phyloP scores from a whole-genome alignment of 345 rosid genomes.

The Euclidium syriacum region DNA sequence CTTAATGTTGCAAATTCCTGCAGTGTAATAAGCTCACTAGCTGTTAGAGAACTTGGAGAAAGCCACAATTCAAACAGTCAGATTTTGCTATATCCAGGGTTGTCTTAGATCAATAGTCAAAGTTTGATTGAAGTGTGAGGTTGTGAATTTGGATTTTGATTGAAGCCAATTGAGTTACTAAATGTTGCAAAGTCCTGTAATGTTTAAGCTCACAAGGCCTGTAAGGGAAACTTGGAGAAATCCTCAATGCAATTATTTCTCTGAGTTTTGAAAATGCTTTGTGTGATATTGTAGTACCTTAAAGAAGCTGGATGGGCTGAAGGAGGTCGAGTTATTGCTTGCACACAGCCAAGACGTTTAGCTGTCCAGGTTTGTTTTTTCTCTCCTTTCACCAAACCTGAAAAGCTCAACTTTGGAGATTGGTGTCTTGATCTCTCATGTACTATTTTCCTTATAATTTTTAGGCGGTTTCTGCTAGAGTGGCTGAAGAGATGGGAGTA shows the following conservation, averaged over 20 bases:
- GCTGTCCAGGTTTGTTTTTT: slow-evolving; percentile 89
- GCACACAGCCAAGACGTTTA: slow-evolving; percentile 91
- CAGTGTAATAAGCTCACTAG: too few species aligned
- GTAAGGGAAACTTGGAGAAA: neutral
- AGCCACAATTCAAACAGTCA: too few species aligned
- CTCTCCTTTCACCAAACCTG: neutral
- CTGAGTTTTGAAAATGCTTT: neutral
- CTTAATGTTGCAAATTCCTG: too few species aligned
- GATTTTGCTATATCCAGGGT: neutral
- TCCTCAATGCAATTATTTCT: neutral
- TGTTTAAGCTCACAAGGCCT: slow-evolving; percentile 2
- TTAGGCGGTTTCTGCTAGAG: slow-evolving; percentile 92
- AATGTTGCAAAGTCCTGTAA: neutral
- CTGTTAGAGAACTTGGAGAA: too few species aligned
- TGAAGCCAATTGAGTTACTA: neutral
- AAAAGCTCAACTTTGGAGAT: slow-evolving; percentile 10
- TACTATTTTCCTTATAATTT: neutral
- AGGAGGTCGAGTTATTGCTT: slow-evolving; percentile 88
- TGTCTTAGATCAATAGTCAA: neutral
- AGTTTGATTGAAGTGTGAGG: neutral
- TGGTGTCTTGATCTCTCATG: slow-evolving; percentile 1
- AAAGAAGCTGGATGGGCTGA: slow-evolving; percentile 99
- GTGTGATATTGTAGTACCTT: slow-evolving; percentile 48
- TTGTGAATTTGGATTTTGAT: neutral
- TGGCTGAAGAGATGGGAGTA: slow-evolving; percentile 94